Evolutionary conservation across 139 green algal species (phyloP), one percentile per base, ranked within the genome.

Genomic region (Picochlorum sp.): DNA sequence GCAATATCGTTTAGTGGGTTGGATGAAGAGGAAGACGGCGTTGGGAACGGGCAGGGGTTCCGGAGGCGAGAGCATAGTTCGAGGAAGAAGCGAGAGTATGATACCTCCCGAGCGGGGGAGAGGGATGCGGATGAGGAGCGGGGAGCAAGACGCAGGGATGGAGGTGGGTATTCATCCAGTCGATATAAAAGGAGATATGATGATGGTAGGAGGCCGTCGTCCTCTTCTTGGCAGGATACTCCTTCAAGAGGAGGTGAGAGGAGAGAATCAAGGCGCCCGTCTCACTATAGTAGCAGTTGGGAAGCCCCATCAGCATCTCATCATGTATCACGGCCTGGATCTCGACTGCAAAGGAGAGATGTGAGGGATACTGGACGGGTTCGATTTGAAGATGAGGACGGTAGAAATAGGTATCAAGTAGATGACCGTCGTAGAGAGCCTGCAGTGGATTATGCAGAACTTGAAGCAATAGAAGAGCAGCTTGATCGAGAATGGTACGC

Each of bases 401-500:
- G 70, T 16, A 92, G 86, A 85, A 81, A 74, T 68, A 67, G 63
- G 61, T 52, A 66, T 54, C 51, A 68, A 6, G 46, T 9, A 41
- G 34, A 41, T 41, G 34, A 41, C 6, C 34, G 34, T 13, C 7
- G 34, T 41, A 11, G 8, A 18, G 56, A 58, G 46, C 68, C 65
- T 23, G 18, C 5, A 20, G 18, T 21, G n/a, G 47, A 54, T 21
- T 54, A 54, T 54, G 47, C 47, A 54, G 87, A 94, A 73, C 62
- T 67, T n/a, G 72, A 89, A 71, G 66, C 80, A n/a, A 87, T 87
- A 50, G 84, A 93, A 72, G 71, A 81, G 38, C 82, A 95, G 74
- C 64, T 90, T 65, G 89, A 95, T 62, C 69, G 89, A 14, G 83
- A 90, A 68, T 96, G 89, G 88, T 87, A 78, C 30, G 68, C 46